Evolutionary conservation across 495 filamentous ascomycete species (phyloP), one percentile per base, ranked within the genome.

Genomic region (Poronia punctata): DNA sequence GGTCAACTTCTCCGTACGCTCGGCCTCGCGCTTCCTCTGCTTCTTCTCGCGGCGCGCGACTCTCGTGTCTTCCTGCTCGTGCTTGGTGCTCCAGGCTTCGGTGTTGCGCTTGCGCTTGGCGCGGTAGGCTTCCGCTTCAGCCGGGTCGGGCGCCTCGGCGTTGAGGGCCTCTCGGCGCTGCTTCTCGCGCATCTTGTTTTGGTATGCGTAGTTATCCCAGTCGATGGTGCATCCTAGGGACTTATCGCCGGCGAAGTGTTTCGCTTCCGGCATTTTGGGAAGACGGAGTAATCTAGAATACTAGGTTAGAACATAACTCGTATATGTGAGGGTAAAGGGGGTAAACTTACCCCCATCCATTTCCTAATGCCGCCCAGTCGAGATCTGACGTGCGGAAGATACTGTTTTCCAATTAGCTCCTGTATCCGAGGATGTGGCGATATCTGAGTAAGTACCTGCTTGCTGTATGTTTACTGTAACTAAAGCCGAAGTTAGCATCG

Each of bases 191-290:
- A 67, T 65, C 52, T 83, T 84, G 46, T 96, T 90, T 40, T 79
- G 79, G 62, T 93, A 97, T 1, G 79, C 68, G 49, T 80, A 68
- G 7, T 53, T 52, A 12, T 67, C 57, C 46, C 69, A 65, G 46
- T 88, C 74, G 4, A 86, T 42, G 0, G 67, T 57, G 3, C 84
- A 59, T 7, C 83, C 84, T 6, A 87, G 61, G 0, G 67, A 69
- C 25, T 73, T 66, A 50, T 86, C 80, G 23, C 80, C 79, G 0
- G 74, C 64, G 54, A 81, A 87, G 6, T 59, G 74, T 46, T 78
- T 80, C 39, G 89, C 59, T 56, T 98, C 92, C 0, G 93, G 92
- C 92, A 98, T 98, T 59, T 84, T 90, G 27, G 92, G 92, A 35
- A 97, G 70, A 42, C 77, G 81, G 26, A 97, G 66, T 7, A 98